Base-by-base conservation (phyloP, 2,329 filamentous ascomycete genomes). In the Colletotrichum destructivum region DNA sequence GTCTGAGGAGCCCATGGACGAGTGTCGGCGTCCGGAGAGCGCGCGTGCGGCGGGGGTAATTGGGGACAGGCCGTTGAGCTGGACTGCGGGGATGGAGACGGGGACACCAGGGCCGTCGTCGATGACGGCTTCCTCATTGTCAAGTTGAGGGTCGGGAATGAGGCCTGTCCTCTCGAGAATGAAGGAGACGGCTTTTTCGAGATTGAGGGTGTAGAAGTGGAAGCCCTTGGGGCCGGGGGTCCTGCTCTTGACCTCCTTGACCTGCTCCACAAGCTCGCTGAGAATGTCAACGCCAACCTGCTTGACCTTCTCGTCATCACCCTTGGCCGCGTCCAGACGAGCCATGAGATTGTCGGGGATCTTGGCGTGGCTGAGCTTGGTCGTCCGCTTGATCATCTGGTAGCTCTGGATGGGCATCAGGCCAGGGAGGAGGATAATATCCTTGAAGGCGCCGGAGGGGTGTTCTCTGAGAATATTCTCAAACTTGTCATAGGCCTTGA, bases 351-450 rank as follows among this genome's bases (percentile, higher is more conserved):
- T 83, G 1, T 88, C 84, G 0, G 96, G 96, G 55, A 98, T 87
- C 73, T 89, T 91, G 59, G 95, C 96, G 81, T 98, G 95, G 80
- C 95, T 98, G 54, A 99, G 88, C 83, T 98, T 99, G 31, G 95
- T 96, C 42, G 96, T 98, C 74, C 96, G 88, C 78, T 94, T 94
- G 77, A 99, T 90, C 86, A 98, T 98, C 81, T 97, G 94, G 82
- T 97, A 98, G 83, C 94, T 97, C 83, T 99, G 96, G 63, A 99
- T 95, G 15, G 96, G 96, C 95, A 99, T 98, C 77, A 99, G 86
- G 1, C 96, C 96, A 0, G 96, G 96, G 67, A 99, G 93, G 75
- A 99, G 97, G 8, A 94, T 93, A 31, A 98, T 93, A 3, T 89
- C 90, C 82, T 93, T 94, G 84, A 99, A 98, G 3, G 89, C 88